Evolutionary conservation across 768 basidiomycete species (phyloP).

Genomic region (Tulasnella sp.): DNA sequence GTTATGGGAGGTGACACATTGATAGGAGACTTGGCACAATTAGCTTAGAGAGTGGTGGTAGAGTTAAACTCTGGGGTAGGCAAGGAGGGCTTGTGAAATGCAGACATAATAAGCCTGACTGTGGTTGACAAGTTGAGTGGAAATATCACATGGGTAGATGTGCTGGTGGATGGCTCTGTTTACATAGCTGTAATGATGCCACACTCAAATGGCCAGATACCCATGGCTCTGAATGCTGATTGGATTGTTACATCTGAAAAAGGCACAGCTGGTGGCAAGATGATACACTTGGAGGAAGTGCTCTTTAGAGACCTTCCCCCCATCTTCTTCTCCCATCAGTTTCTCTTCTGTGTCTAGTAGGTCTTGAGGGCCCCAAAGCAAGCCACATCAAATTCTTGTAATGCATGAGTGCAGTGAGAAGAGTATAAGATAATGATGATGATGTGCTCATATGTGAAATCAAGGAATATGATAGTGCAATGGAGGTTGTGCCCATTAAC

Average conservation of each 20-base stretch:
- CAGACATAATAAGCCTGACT: too few species aligned
- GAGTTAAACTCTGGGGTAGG: too few species aligned
- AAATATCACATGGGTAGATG: too few species aligned
- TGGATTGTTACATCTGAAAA: constrained; percentile 29
- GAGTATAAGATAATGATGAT: constrained; percentile 39
- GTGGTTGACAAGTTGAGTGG: too few species aligned
- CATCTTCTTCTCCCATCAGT: constrained; percentile 23
- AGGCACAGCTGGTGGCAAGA: constrained; percentile 25
- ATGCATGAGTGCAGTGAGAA: constrained; percentile 33
- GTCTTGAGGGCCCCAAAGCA: constrained; percentile 26
- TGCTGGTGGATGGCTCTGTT: too few species aligned
- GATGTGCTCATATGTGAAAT: constrained; percentile 29
- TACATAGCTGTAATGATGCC: too few species aligned
- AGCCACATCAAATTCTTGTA: constrained; percentile 15
- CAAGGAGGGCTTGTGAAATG: too few species aligned
- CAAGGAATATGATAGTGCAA: constrained; percentile 31
- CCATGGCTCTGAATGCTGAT: constrained; percentile 33
- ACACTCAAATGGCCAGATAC: constrained; percentile 32
- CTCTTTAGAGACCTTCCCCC: constrained; percentile 26
- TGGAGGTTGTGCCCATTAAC: constrained; percentile 42
- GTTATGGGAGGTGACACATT: too few species aligned
- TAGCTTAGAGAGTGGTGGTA: too few species aligned
- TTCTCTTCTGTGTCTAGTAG: constrained; percentile 23
- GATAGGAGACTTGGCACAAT: too few species aligned
- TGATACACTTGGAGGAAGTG: constrained; percentile 33